These are phyloP conservation scores for Thelephora terrestris DNA, from an alignment of 1,284 basidiomycete genomes.

Conservation along the genomic window DNA sequence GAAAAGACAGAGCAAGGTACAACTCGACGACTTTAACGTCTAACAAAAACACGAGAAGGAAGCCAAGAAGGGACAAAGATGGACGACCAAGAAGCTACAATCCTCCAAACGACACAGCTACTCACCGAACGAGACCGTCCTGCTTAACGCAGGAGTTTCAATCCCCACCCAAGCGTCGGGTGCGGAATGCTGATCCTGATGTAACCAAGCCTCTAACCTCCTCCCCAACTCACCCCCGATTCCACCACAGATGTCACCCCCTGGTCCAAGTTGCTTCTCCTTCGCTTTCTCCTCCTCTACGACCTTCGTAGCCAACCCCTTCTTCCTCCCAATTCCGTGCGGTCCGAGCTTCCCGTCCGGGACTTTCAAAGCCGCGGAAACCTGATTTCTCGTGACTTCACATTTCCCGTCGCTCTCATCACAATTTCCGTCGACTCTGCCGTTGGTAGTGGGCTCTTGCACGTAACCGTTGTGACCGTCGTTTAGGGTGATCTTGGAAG, in stretches of 20 bases:
- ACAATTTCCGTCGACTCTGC: constrained; percentile 15
- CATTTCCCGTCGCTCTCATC: constrained; percentile 8
- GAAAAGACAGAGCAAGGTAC: too few relatives aligned
- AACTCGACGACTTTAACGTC: too few relatives aligned
- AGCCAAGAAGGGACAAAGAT: too few relatives aligned
- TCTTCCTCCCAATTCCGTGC: constrained; percentile 7
- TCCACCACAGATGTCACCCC: constrained; percentile 66
- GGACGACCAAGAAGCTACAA: too few relatives aligned
- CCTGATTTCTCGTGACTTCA: not conserved
- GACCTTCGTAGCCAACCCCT: constrained; percentile 17
- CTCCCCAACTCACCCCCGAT: constrained; percentile 65
- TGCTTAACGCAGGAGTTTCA: too few relatives aligned
- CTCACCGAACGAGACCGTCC: too few relatives aligned
- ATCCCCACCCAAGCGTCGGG: too few relatives aligned
- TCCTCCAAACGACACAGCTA: too few relatives aligned
- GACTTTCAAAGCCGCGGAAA: not conserved
- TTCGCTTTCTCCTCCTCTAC: constrained; percentile 44
- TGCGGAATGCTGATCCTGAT: not conserved
- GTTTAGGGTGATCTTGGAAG: constrained; percentile 8
- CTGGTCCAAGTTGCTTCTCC: constrained; percentile 56
- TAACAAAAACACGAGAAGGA: too few relatives aligned
- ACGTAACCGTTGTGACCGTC: constrained; percentile 1
- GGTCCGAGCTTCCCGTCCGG: constrained; percentile 5
- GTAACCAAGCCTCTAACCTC: constrained; percentile 61
- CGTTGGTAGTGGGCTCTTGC: constrained; percentile 11